A percentile compares a stretch with the other conserved stretches of the same genome.
phyloP scores from a whole-genome alignment of 2,329 filamentous ascomycete genomes.

The Cladobotryum protrusum region DNA sequence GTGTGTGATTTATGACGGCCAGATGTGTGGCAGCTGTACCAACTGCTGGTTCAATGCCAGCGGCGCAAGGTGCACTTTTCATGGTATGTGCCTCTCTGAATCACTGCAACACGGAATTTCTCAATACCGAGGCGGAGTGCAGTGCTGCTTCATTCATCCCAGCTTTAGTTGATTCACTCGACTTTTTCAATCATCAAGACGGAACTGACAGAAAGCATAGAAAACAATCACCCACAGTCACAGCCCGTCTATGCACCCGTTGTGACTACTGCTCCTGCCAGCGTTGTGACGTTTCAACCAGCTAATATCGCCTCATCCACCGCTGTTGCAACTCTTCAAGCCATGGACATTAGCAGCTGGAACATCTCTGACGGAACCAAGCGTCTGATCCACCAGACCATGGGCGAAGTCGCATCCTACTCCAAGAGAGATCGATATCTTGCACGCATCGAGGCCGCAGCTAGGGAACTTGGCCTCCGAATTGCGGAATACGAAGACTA shows the following conservation, averaged over 20 bases:
- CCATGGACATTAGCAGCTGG: conserved; percentile 31
- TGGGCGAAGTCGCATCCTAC: conserved; percentile 39
- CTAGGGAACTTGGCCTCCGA: conserved; percentile 48
- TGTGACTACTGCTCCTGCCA: conserved; percentile 12
- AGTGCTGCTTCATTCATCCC: neutral
- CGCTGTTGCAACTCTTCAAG: conserved; percentile 1
- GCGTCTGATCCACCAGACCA: conserved; percentile 30
- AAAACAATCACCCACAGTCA: conserved; percentile 38
- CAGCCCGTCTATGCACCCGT: conserved; percentile 20
- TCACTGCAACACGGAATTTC: neutral
- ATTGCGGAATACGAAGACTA: conserved; percentile 47
- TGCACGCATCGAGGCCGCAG: conserved; percentile 47
- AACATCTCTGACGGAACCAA: conserved; percentile 16
- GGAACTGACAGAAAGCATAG: conserved; percentile 19
- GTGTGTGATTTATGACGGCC: conserved; percentile 53
- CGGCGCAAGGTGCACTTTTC: conserved; percentile 53
- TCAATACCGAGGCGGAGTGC: neutral
- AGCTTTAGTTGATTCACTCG: neutral
- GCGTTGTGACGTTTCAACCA: conserved; percentile 12
- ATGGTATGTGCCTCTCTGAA: conserved; percentile 38
- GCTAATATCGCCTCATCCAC: conserved; percentile 1
- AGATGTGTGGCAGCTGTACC: conserved; percentile 56
- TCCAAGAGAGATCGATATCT: conserved; percentile 41
- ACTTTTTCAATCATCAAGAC: too few relatives aligned
- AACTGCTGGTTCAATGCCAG: conserved; percentile 61